phyloP scores from a whole-genome alignment of 1,284 basidiomycete genomes.

The Microbotryum lychnidis-dioicae region DNA sequence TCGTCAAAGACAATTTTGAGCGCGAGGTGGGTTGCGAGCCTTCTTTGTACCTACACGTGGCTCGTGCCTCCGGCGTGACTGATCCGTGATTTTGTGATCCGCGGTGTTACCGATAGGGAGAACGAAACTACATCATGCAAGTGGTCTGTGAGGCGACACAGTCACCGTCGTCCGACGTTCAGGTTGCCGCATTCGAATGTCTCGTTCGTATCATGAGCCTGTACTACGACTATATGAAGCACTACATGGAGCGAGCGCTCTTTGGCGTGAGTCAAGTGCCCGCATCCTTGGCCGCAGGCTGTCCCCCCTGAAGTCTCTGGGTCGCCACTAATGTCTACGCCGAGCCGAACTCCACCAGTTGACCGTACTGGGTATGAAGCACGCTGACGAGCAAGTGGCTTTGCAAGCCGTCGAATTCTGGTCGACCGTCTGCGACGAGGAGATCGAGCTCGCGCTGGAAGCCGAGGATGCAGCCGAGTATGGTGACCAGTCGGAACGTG shows the following conservation, averaged over 20 bases:
- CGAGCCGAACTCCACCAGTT: constrained; percentile 49
- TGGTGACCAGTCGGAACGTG: constrained; percentile 69
- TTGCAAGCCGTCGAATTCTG: constrained; percentile 98
- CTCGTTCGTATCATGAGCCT: constrained; percentile 93
- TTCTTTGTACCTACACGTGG: constrained; percentile 17
- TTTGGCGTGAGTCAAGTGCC: constrained; percentile 65
- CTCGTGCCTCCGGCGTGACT: constrained; percentile 3
- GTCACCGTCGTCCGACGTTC: constrained; percentile 64
- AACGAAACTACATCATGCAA: constrained; percentile 99
- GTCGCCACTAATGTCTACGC: neutral
- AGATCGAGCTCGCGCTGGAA: constrained; percentile 86
- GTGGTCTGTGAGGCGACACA: constrained; percentile 99
- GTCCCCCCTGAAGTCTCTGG: neutral
- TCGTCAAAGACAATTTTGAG: constrained; percentile 96
- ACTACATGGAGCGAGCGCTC: constrained; percentile 98
- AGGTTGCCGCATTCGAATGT: constrained; percentile 90
- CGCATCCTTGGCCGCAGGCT: neutral
- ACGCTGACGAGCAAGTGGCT: constrained; percentile 80
- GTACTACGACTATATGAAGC: constrained; percentile 98
- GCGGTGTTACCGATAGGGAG: constrained; percentile 54
- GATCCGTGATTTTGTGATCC: constrained; percentile 12
- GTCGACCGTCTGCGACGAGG: constrained; percentile 98
- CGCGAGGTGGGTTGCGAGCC: constrained; percentile 59
- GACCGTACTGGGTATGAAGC: constrained; percentile 98
- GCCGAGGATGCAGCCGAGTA: constrained; percentile 86